Evolutionary conservation across 2,329 filamentous ascomycete species (phyloP).

Genomic region (Aspergillus ustus): DNA sequence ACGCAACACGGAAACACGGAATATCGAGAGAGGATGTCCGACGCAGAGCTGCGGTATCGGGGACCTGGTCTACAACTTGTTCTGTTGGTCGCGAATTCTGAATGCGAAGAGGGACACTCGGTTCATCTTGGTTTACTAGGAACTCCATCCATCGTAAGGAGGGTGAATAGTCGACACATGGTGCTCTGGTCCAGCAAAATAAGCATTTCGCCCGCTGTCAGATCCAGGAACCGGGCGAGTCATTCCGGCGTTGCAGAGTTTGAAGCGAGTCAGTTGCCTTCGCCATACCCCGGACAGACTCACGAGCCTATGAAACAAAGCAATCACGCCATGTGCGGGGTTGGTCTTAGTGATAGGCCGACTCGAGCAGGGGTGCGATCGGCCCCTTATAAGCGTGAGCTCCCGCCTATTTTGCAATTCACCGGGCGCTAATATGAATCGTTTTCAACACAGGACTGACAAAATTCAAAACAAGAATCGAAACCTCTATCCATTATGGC

Average conservation of each 20-base stretch:
- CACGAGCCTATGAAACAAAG: background rate
- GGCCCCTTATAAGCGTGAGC: background rate
- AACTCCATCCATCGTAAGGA: background rate
- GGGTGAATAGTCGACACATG: too few species aligned
- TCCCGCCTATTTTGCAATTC: background rate
- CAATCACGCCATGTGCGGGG: conserved; percentile 5
- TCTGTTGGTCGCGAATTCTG: too few species aligned
- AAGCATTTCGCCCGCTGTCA: background rate
- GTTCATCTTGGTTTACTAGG: too few species aligned
- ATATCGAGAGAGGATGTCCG: too few species aligned
- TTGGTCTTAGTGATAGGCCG: background rate
- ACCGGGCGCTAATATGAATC: background rate
- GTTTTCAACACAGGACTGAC: background rate
- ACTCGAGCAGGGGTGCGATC: background rate
- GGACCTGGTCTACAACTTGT: too few species aligned
- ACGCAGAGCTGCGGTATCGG: too few species aligned
- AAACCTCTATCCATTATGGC: conserved; percentile 1
- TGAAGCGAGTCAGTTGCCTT: background rate
- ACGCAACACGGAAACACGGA: too few species aligned
- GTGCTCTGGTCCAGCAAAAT: background rate
- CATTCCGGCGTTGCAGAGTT: background rate
- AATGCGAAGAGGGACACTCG: too few species aligned
- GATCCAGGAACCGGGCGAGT: background rate
- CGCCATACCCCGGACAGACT: too few species aligned
- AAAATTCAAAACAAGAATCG: background rate